A percentile compares a stretch with the other conserved stretches of the same genome.
phyloP scores from a whole-genome alignment of 2,329 filamentous ascomycete species.

The Apiospora kogelbergensis region DNA sequence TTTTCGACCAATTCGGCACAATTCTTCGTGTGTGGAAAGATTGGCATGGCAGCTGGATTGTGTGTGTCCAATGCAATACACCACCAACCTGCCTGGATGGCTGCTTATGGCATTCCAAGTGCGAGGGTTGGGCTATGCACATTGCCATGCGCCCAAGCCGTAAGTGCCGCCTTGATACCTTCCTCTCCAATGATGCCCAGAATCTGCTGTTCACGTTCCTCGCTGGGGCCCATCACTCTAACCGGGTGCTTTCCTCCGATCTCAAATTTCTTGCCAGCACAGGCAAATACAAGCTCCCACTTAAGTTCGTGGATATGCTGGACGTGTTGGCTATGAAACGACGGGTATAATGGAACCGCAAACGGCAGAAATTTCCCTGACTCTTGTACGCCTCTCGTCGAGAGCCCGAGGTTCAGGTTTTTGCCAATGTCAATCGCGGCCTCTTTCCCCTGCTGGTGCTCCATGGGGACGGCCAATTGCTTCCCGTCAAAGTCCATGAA shows the following conservation, averaged over 20 bases:
- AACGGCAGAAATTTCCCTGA: neutral
- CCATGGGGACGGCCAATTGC: neutral
- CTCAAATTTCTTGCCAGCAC: slow-evolving; percentile 11
- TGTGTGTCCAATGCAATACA: neutral
- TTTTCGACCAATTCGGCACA: neutral
- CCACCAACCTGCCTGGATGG: neutral
- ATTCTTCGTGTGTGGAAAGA: neutral
- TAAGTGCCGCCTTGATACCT: neutral
- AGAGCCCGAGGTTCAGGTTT: neutral
- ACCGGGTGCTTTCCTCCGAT: slow-evolving; percentile 8
- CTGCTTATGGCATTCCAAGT: slow-evolving; percentile 3
- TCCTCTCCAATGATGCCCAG: neutral
- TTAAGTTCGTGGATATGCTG: slow-evolving; percentile 8
- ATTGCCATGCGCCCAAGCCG: slow-evolving; percentile 1
- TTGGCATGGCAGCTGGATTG: neutral
- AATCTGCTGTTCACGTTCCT: neutral
- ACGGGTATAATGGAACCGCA: neutral
- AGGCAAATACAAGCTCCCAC: slow-evolving; percentile 8
- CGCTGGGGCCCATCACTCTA: slow-evolving; percentile 12
- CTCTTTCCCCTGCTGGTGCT: neutral
- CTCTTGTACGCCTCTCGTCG: neutral
- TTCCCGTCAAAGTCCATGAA: neutral
- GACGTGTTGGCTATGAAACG: slow-evolving; percentile 10
- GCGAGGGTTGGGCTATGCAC: neutral
- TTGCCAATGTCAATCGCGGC: slow-evolving; percentile 10